Evolutionary conservation across 495 filamentous ascomycete genomes (phyloP).

Genomic region (Aspergillus coremiiformis): DNA sequence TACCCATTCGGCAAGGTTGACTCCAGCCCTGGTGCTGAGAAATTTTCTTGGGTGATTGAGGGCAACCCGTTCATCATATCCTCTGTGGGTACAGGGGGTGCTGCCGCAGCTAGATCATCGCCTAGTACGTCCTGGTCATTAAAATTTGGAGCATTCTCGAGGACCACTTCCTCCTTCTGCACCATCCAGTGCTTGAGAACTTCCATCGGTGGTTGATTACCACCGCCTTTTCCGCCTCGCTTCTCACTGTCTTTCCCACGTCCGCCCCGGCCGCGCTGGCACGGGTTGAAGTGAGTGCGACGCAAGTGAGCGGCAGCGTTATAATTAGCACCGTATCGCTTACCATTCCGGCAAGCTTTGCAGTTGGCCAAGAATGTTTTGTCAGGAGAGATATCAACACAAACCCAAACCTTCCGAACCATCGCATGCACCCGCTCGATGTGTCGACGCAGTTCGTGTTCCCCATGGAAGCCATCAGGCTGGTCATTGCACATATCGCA

Average conservation of each 20-base stretch:
- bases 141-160: constrained; percentile 23
- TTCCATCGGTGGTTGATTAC: constrained; percentile 74
- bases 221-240: constrained; percentile 77
- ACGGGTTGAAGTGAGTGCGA: constrained; percentile 76
- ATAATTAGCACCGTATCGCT: constrained; percentile 87
- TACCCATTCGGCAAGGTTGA: constrained; percentile 25
- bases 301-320: constrained; percentile 91
- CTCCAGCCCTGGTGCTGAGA: constrained; percentile 21
- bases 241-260: constrained; percentile 53
- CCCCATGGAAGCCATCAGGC: constrained; percentile 83
- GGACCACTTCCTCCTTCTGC: constrained; percentile 50
- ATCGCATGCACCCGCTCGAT: constrained; percentile 68
- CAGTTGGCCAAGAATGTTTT: constrained; percentile 69
- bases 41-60: constrained; percentile 5
- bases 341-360: constrained; percentile 72
- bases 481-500: constrained; percentile 69
- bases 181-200: constrained; percentile 77
- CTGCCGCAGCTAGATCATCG: constrained; percentile 16
- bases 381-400: constrained; percentile 55
- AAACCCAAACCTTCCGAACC: constrained; percentile 75
- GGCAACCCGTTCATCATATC: constrained; percentile 8
- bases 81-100: constrained; percentile 7
- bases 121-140: constrained; percentile 13
- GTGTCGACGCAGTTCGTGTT: constrained; percentile 88
- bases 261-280: constrained; percentile 46